Evolutionary conservation across 192 early-diverging fungal genomes (phyloP).

Genomic region (Dimargaris verticillata): DNA sequence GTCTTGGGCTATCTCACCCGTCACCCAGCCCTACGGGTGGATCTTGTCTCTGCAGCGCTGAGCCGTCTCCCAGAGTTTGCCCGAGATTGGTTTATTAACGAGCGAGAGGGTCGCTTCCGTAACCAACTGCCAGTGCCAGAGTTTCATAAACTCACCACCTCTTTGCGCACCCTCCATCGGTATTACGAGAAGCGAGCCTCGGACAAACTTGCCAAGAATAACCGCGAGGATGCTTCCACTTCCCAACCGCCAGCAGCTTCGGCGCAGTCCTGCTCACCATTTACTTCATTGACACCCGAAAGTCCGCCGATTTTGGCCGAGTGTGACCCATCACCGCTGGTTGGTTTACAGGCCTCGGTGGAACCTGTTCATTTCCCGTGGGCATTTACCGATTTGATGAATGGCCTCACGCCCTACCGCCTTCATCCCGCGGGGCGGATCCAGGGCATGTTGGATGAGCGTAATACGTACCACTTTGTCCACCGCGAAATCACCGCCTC

Average conservation of each 20-base stretch:
- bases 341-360: background rate
- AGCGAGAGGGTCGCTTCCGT: too few relatives aligned
- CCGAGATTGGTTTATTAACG: too few relatives aligned
- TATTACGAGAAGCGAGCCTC: background rate
- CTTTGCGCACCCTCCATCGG: too few relatives aligned
- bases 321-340: background rate
- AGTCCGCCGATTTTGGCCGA: background rate
- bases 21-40: background rate
- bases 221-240: background rate
- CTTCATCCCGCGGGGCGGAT: conserved; percentile 1
- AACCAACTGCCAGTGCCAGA: too few relatives aligned
- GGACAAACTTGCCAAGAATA: background rate
- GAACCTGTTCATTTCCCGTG: conserved; percentile 3
- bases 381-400: conserved; percentile 6
- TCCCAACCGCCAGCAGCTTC: background rate
- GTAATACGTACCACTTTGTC: background rate
- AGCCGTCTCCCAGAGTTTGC: background rate
- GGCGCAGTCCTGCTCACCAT: too few relatives aligned
- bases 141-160: too few relatives aligned
- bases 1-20: background rate
- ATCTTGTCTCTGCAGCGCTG: background rate
- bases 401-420: conserved; percentile 6
- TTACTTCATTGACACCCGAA: background rate
- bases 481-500: background rate
- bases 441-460: background rate